A percentile compares a stretch with the other conserved stretches of the same genome.
phyloP scores from a whole-genome alignment of 805 yeast species.

The Yamadazyma sp. region DNA sequence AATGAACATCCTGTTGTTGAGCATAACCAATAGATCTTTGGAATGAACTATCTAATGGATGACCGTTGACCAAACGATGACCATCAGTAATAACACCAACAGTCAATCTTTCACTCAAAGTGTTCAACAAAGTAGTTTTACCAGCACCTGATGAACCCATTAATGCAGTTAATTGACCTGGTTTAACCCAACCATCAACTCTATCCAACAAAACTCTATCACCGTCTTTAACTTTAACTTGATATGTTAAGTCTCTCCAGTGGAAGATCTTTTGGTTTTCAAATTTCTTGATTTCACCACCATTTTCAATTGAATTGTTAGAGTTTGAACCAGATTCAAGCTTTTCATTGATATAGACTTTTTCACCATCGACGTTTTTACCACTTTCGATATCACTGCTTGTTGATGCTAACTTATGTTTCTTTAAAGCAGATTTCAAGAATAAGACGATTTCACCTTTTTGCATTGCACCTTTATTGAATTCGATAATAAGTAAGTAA shows the following conservation, averaged over 20 bases:
- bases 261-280: slow-evolving; percentile 25
- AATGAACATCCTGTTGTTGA: slow-evolving; percentile 77
- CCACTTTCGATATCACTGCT: slow-evolving; percentile 18
- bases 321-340: slow-evolving; percentile 14
- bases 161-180: slow-evolving; percentile 77
- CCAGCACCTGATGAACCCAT: slow-evolving; percentile 92
- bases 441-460: slow-evolving; percentile 37
- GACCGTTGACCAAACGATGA: slow-evolving; percentile 60
- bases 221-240: slow-evolving; percentile 35
- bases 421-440: slow-evolving; percentile 25
- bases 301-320: background rate
- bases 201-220: slow-evolving; percentile 38
- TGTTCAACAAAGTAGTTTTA: slow-evolving; percentile 73
- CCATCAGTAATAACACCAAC: slow-evolving; percentile 73
- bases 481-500: slow-evolving; percentile 32
- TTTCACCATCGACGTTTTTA: slow-evolving; percentile 20
- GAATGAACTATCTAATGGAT: slow-evolving; percentile 60
- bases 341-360: slow-evolving; percentile 25
- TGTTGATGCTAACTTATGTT: slow-evolving; percentile 21
- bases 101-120: slow-evolving; percentile 67
- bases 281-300: slow-evolving; percentile 1
- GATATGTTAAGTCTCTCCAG: slow-evolving; percentile 38
- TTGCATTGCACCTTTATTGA: slow-evolving; percentile 41
- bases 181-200: slow-evolving; percentile 66
- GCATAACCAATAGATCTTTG: slow-evolving; percentile 78